Base-by-base conservation (phyloP, 2,329 filamentous ascomycete genomes). In the Corinectria fuckeliana region DNA sequence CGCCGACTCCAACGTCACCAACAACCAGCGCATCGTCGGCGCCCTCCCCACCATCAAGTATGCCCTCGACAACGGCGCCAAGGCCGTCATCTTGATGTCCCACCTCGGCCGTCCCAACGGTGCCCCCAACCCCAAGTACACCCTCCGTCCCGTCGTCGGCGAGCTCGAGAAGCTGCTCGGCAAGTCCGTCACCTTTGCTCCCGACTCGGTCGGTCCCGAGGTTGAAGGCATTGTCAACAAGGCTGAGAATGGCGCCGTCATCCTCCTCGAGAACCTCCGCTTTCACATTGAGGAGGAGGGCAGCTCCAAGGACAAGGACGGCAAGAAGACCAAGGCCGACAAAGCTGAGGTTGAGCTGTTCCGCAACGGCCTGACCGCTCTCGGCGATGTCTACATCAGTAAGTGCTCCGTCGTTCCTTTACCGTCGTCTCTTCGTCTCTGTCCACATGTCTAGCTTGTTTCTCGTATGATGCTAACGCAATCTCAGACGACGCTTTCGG, bases 201-300 rank as follows among this genome's bases (percentile, higher is more conserved):
- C 92, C 34, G 95, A 98, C 82, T 95, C 87, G 72, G 94, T 98
- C 59, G 95, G 95, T 67, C 83, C 90, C 63, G 89, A 96, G 80
- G 91, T 93, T 55, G 95, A 99, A 85, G 90, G 91, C 71, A 89
- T 90, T 50, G 93, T 98, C 71, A 92, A 90, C 82, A 89, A 89
- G 77, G 92, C 93, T 64, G 85, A 85, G 55, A 86, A 87, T 70
- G 95, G 94, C 70, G 87, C 92, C 72, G 88, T 99, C 55, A 85
- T 99, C 58, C 87, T 99, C 30, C 86, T 99, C 53, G 95, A 99
- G 88, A 99, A 99, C 85, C 82, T 99, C 80, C 92, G 95, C 69
- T 99, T 98, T 87, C 95, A 99, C 80, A 86, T 92, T 63, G 95
- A 99, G 83, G 95, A 99, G 83, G 95, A 99, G 84, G 95, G 95